phyloP scores from a whole-genome alignment of 2,329 filamentous ascomycete species.

The Elsinoe australis region DNA sequence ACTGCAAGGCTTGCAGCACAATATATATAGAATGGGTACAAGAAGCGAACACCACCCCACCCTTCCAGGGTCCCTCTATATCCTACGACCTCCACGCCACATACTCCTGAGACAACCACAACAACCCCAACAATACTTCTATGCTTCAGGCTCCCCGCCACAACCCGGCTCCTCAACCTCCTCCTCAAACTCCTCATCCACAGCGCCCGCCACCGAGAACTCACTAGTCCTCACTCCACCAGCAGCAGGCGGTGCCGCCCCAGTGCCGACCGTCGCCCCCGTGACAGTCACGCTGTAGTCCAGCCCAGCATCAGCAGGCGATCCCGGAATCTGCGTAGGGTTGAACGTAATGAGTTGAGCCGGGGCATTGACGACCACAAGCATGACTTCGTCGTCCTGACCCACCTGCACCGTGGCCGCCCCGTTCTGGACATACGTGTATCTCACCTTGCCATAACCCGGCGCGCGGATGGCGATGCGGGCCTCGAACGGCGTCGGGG shows the following conservation, averaged over 20 bases:
- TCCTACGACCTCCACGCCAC: background rate
- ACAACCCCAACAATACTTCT: too few species aligned
- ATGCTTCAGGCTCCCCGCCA: background rate
- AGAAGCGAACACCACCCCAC: background rate
- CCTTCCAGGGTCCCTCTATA: background rate
- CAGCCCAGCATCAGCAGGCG: conserved; percentile 32
- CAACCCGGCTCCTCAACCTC: background rate
- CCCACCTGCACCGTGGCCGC: conserved; percentile 31
- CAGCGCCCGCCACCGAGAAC: background rate
- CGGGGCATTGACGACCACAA: conserved; percentile 46
- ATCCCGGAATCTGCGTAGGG: conserved; percentile 33
- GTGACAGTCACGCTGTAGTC: conserved; percentile 35
- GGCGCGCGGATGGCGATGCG: conserved; percentile 36
- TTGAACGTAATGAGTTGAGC: conserved; percentile 39
- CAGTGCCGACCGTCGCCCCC: conserved; percentile 23
- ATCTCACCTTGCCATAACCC: conserved; percentile 23
- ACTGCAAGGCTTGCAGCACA: too few species aligned
- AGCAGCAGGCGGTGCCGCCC: background rate
- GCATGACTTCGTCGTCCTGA: conserved; percentile 37
- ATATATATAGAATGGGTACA: background rate
- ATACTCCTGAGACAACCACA: background rate
- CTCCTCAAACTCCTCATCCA: background rate
- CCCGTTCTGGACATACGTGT: conserved; percentile 24
- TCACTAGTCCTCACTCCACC: background rate
- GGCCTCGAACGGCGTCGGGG: conserved; percentile 35